Evolutionary conservation across 805 yeast genomes (phyloP), one percentile per base, ranked within the genome.

Genomic region (Yarrowia divulgata): DNA sequence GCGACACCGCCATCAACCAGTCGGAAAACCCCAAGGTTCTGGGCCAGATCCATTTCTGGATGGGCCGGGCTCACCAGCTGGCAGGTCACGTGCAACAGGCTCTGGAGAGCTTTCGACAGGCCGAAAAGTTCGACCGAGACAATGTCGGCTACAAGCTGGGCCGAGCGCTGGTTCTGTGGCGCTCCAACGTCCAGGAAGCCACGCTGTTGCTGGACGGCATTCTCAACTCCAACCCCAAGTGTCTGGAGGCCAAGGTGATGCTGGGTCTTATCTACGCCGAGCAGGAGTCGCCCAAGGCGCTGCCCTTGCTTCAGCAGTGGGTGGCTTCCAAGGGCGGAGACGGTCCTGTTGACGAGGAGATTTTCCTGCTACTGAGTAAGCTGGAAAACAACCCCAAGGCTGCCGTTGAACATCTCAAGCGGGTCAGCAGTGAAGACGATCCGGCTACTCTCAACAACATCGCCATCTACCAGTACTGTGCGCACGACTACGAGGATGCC

Each of bases 181-280:
- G 87, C 67, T 88, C 93, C 76, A 88, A 88, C 58, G 85, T 90
- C 49, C 93, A 91, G 74, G 98, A 93, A 76, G 95, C 98, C 13
- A 86, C 90, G 72, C 84, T 93, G 72, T 87, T 97, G 0, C 90
- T 91, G 74, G 98, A 94, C 76, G 85, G 86, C 55, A 81, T 91
- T 55, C 83, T 88, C 69, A 87, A 88, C 73, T 80, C 84, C 18
- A 84, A 88, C 74, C 88, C 91, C 29, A 89, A 87, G 74, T 84
- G 90, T 63, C 80, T 89, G 52, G 97, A 93, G 77, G 89, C 90
- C 1, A 84, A 86, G 71, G 72, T 79, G 32, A 85, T 91, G 45
- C 80, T 91, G 43, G 98, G 98, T 34, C 77, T 88, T 73, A 78
- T 92, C 46, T 90, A 90, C 74, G 83, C 93, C 0, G 82, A 84